phyloP scores from a whole-genome alignment of 306 rosid genomes.

The Rosa persica region DNA sequence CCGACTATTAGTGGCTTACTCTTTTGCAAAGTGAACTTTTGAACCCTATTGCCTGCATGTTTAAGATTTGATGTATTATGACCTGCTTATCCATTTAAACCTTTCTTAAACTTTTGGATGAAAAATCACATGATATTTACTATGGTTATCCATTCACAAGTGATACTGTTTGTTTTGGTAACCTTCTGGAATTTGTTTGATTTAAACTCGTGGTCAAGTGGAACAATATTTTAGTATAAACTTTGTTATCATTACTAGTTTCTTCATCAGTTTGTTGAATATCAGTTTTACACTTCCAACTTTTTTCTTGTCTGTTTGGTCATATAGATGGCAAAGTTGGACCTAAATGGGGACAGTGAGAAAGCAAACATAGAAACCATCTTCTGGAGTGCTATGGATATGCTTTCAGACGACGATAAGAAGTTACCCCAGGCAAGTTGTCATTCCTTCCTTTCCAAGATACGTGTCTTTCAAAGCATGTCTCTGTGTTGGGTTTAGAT shows the following conservation, averaged over 20 bases:
- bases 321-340: slow-evolving; percentile 89
- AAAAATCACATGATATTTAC: not conserved
- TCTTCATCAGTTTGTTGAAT: not conserved
- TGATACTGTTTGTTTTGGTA: not conserved
- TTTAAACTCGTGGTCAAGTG: not conserved
- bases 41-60: not conserved
- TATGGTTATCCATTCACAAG: not conserved
- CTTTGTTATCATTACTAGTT: not conserved
- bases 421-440: slow-evolving; percentile 90
- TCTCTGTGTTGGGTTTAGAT: not conserved
- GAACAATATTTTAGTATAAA: not conserved
- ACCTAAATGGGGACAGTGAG: slow-evolving; percentile 83
- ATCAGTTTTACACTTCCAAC: not conserved
- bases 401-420: slow-evolving; percentile 95
- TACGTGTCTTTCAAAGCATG: not conserved
- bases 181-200: not conserved
- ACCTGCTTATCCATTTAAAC: not conserved
- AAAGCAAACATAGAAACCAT: slow-evolving; percentile 72
- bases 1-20: not conserved
- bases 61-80: not conserved
- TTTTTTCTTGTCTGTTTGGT: slow-evolving; percentile 26
- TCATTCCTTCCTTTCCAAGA: slow-evolving; percentile 17
- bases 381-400: slow-evolving; percentile 97
- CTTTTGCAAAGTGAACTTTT: not conserved
- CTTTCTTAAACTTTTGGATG: not conserved